Percentiles rank a stretch among this genome's conserved stretches.
Conservation (phyloP, 208 protist genomes). For the Trypanosoma scelopori region DNA sequence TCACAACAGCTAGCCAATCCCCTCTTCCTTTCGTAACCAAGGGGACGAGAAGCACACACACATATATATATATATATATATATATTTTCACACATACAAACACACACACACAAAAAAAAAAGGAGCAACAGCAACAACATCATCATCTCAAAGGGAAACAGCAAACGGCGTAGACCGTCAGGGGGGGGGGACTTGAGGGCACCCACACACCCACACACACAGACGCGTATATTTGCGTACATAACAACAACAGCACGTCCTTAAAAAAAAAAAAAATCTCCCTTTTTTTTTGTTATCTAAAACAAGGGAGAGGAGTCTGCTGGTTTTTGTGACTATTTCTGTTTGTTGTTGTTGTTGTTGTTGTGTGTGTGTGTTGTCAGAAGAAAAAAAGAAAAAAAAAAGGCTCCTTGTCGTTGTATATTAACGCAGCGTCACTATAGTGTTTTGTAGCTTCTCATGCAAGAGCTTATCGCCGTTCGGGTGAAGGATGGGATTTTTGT, state of each 20-base stretch:
- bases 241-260: too few species aligned
- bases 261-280: constrained; percentile 3
- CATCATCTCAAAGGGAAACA: background rate
- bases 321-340: background rate
- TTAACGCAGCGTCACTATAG: background rate
- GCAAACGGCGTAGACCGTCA: background rate
- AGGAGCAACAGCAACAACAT: background rate
- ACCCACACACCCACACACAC: too few species aligned
- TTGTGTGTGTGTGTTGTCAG: background rate
- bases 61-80: too few species aligned
- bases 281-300: constrained; percentile 6
- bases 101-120: too few species aligned
- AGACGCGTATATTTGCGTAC: too few species aligned
- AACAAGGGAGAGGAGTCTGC: constrained; percentile 6
- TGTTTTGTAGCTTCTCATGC: constrained; percentile 27
- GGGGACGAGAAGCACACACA: background rate
- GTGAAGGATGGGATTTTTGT: constrained; percentile 94
- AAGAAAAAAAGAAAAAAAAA: background rate
- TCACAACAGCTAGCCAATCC: too few species aligned
- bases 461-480: constrained; percentile 83
- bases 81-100: too few species aligned
- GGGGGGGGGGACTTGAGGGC: constrained; percentile 11
- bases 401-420: background rate
- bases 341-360: background rate
- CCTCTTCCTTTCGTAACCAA: background rate